These are phyloP conservation scores for Podila epicladia DNA, from an alignment of 192 early-diverging fungal genomes.

Conservation along the genomic window DNA sequence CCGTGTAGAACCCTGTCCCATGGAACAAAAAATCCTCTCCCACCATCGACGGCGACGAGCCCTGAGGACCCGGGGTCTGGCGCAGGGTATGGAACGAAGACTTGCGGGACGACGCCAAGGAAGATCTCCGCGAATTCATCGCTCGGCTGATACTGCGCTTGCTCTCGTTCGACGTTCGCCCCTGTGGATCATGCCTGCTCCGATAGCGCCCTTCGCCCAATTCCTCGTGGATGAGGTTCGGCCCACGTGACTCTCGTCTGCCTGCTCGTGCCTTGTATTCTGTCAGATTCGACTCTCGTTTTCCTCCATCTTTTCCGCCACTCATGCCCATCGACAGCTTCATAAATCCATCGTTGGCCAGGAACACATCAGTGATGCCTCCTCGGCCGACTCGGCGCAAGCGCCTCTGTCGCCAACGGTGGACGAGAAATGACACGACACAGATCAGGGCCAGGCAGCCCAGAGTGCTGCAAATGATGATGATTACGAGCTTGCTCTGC, in stretches of 20 bases:
- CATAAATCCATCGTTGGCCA: not conserved
- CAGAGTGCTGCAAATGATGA: not conserved
- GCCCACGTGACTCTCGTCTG: not conserved
- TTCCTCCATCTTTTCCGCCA: too few relatives aligned
- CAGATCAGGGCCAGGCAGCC: not conserved
- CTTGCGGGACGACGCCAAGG: not conserved
- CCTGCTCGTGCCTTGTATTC: not conserved
- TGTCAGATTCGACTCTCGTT: too few relatives aligned
- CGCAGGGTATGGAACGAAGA: not conserved
- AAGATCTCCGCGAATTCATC: not conserved
- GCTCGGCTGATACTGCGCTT: not conserved
- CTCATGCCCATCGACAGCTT: not conserved
- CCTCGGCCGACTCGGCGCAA: not conserved
- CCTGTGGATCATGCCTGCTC: not conserved
- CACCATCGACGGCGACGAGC: not conserved
- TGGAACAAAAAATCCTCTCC: not conserved
- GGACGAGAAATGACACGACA: not conserved
- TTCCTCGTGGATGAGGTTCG: not conserved
- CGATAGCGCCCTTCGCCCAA: not conserved
- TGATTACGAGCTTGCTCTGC: not conserved
- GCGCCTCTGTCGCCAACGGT: not conserved
- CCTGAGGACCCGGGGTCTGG: not conserved
- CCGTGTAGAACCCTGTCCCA: not conserved
- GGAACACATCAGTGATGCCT: not conserved
- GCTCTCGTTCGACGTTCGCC: not conserved